These are phyloP conservation scores for Adansonia gregorii DNA, from an alignment of 441 rosid species.

Conservation along the genomic window DNA sequence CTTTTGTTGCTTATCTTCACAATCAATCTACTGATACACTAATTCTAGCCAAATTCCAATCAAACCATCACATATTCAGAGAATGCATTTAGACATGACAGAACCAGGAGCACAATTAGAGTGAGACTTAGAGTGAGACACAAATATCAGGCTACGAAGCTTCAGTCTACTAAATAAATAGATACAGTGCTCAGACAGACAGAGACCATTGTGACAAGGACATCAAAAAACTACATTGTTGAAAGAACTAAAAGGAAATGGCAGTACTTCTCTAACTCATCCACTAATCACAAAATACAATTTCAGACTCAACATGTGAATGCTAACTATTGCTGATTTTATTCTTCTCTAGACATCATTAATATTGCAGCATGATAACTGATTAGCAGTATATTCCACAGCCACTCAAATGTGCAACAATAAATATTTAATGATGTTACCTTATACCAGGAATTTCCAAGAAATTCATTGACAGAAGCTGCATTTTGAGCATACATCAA, in stretches of 20 bases:
- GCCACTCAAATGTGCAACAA: conserved; percentile 15
- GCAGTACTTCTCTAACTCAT: not conserved
- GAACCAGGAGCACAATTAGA: not conserved
- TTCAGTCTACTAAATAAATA: not conserved
- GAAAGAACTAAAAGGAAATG: not conserved
- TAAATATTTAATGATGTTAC: conserved; percentile 38
- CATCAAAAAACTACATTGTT: not conserved
- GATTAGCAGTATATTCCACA: conserved; percentile 17
- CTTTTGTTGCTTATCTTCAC: not conserved
- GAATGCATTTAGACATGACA: not conserved
- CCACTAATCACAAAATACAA: conserved; percentile 17
- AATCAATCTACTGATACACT: not conserved
- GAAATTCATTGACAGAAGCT: conserved; percentile 94
- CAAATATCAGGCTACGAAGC: not conserved
- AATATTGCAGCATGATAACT: not conserved
- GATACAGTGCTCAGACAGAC: not conserved
- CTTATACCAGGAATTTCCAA: conserved; percentile 90
- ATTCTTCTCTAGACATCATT: conserved; percentile 19
- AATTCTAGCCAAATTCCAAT: not conserved
- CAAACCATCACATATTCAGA: not conserved
- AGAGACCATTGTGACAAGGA: not conserved
- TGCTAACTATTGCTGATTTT: conserved; percentile 11
- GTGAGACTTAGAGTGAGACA: not conserved
- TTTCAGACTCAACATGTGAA: not conserved
- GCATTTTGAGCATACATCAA: conserved; percentile 96